Conservation (phyloP, 208 protist genomes). For the Leishmania tropica region DNA sequence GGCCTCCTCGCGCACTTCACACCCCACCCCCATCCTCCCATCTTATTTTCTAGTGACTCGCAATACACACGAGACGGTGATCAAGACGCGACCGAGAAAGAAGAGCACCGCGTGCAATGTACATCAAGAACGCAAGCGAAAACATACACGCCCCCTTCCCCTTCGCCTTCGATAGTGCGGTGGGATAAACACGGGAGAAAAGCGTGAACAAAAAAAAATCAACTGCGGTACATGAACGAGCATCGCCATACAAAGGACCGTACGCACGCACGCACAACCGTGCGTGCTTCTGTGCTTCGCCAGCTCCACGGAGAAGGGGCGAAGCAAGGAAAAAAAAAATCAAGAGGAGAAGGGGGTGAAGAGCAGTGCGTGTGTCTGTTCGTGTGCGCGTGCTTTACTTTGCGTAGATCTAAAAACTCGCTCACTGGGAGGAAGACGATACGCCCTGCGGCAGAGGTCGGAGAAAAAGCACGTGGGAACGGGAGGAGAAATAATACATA, state of each 20-base stretch:
- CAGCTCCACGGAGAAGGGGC: neutral
- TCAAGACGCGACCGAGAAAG: neutral
- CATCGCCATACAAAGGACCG: neutral
- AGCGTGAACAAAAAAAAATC: conserved; percentile 4
- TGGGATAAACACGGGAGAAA: neutral
- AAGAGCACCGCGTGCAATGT: neutral
- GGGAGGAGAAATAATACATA: neutral
- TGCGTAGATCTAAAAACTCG: neutral
- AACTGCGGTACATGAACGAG: neutral
- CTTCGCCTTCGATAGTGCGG: neutral
- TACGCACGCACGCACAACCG: neutral
- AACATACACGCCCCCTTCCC: neutral
- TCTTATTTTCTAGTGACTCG: neutral
- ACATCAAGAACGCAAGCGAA: conserved; percentile 15
- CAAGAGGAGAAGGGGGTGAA: neutral
- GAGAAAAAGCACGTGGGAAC: conserved; percentile 7
- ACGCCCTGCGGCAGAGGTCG: neutral
- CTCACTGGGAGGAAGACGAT: too few relatives aligned
- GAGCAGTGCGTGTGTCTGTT: neutral
- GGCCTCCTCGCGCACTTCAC: neutral
- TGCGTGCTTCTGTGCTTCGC: neutral
- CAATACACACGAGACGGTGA: neutral
- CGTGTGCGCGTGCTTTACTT: neutral
- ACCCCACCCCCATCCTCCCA: neutral
- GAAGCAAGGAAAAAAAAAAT: neutral